A percentile compares a stretch with the other conserved stretches of the same genome.
phyloP scores from a whole-genome alignment of 768 basidiomycete genomes.

The Dacryopinax primogenitus region DNA sequence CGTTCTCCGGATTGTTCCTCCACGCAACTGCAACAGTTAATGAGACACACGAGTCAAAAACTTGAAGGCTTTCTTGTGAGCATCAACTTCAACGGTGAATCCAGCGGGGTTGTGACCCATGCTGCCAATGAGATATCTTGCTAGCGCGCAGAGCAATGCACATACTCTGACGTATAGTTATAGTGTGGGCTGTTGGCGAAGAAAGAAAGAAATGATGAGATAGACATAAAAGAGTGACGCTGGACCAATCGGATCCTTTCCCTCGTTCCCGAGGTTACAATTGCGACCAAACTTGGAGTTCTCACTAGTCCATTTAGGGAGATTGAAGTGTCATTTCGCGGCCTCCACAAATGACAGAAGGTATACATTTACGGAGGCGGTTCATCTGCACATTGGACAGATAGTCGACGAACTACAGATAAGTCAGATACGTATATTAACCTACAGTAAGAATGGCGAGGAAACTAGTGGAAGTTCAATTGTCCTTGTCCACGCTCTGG shows the following conservation, averaged over 20 bases:
- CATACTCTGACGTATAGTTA: background rate
- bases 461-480: background rate
- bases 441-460: background rate
- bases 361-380: no score
- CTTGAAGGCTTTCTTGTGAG: conserved; percentile 2
- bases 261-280: background rate
- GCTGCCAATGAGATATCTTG: background rate
- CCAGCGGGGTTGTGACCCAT: background rate
- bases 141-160: background rate
- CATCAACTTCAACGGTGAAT: background rate
- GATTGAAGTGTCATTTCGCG: background rate
- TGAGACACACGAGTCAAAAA: background rate
- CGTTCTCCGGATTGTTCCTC: conserved; percentile 39
- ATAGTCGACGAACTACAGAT: background rate
- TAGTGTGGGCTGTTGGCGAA: background rate
- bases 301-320: background rate
- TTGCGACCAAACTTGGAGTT: background rate
- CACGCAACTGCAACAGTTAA: background rate
- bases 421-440: background rate
- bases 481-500: conserved; percentile 13
- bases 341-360: background rate
- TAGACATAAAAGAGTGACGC: background rate
- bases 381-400: no score
- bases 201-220: background rate
- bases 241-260: conserved; percentile 3